A percentile compares a stretch with the other conserved stretches of the same genome.
phyloP scores from a whole-genome alignment of 257 asterid species.

The Schizonepeta tenuifolia region DNA sequence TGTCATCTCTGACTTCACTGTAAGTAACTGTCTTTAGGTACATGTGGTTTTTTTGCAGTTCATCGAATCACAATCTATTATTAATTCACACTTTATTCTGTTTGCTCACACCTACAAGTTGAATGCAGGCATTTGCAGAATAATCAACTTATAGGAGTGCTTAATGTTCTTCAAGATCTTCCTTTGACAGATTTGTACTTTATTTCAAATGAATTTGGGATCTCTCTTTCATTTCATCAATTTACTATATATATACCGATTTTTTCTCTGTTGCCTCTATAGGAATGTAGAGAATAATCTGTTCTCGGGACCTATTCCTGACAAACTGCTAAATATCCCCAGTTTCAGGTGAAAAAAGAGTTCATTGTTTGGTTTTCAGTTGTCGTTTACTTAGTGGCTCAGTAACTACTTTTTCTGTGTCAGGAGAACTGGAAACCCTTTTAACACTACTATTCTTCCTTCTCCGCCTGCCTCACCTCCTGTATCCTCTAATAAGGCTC shows the following conservation, averaged over 20 bases:
- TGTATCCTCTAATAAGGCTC: conserved; percentile 53
- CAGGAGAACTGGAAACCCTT: conserved; percentile 90
- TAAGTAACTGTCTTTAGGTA: conserved; percentile 46
- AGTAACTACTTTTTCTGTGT: conserved; percentile 26
- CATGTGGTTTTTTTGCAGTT: background rate
- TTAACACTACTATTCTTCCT: conserved; percentile 75
- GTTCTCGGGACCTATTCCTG: conserved; percentile 94
- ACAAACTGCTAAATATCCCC: conserved; percentile 61
- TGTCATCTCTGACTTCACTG: conserved; percentile 69
- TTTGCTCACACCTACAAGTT: conserved; percentile 24
- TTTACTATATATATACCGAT: conserved; percentile 14
- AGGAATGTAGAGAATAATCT: conserved; percentile 86
- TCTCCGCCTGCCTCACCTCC: conserved; percentile 73
- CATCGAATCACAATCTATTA: background rate
- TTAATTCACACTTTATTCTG: background rate
- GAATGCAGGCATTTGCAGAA: conserved; percentile 80
- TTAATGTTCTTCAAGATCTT: conserved; percentile 82
- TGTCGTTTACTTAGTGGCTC: conserved; percentile 4
- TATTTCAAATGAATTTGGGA: conserved; percentile 20
- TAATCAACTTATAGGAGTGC: conserved; percentile 81
- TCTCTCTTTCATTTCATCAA: conserved; percentile 22
- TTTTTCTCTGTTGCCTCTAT: conserved; percentile 28
- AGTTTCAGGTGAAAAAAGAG: conserved; percentile 66
- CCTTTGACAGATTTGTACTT: conserved; percentile 75
- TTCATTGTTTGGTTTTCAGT: conserved; percentile 18